Conservation (phyloP, 2,329 filamentous ascomycete genomes). For the Moelleriella libera region DNA sequence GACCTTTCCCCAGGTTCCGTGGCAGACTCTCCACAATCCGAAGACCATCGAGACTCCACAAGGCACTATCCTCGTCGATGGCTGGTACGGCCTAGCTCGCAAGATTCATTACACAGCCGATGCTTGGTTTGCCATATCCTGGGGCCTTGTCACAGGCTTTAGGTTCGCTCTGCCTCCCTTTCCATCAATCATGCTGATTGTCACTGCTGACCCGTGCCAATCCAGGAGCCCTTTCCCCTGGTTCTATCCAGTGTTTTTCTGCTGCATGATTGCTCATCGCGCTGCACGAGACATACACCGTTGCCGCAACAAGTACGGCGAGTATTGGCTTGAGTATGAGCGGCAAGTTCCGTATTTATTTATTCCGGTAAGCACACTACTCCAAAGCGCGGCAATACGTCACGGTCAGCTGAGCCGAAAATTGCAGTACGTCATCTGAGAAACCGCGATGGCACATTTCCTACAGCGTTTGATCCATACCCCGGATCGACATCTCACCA, state of each 20-base stretch:
- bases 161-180: constrained; percentile 54
- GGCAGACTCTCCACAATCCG: constrained; percentile 68
- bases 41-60: constrained; percentile 54
- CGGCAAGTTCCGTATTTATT: constrained; percentile 66
- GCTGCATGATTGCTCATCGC: constrained; percentile 65
- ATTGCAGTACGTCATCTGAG: background rate
- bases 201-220: constrained; percentile 17
- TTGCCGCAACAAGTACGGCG: constrained; percentile 67
- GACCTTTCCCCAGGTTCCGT: constrained; percentile 81
- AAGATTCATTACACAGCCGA: constrained; percentile 31
- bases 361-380: constrained; percentile 61
- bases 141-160: constrained; percentile 31
- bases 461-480: too few relatives aligned
- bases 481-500: too few relatives aligned
- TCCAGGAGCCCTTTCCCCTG: constrained; percentile 61
- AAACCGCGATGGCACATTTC: background rate
- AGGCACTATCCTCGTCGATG: constrained; percentile 62
- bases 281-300: constrained; percentile 60
- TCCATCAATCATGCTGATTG: constrained; percentile 55
- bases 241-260: constrained; percentile 80
- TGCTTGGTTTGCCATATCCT: constrained; percentile 23
- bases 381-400: constrained; percentile 24
- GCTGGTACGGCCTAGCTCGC: constrained; percentile 68
- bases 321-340: constrained; percentile 68
- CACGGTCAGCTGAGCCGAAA: background rate